Base-by-base conservation (phyloP, 2,329 filamentous ascomycete genomes). In the Calonectria multiphialidica region DNA sequence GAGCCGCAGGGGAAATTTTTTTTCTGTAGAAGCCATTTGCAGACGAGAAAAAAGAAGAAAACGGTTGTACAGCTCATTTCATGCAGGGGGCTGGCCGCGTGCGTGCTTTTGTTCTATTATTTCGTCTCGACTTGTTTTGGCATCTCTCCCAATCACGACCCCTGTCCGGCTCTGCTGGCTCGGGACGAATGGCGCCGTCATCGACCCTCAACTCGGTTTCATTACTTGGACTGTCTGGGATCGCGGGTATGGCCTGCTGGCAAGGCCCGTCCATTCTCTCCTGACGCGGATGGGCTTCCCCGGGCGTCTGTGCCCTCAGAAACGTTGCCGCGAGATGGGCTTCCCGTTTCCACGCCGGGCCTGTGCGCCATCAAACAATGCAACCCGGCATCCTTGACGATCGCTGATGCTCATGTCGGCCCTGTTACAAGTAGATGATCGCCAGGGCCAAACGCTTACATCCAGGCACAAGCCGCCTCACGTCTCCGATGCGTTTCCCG, bases 61-160 rank as follows among this genome's bases (percentile, higher is more conserved):
- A 49, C 33, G 47, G 70, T 71, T 59, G 57, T 44, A 63, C 69
- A 65, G 37, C 59, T 68, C 63, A 71, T 71, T 68, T 71, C 70
- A 71, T 71, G 70, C 70, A 71, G 70, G 70, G 70, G 65, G 70
- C 47, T 21, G 53, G 53, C 53, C 33, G 40, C 28, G 33, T 10
- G n/a, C 18, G 28, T 15, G 23, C 23, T 23, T 25, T 47, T 45
- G 50, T 47, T 71, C 25, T n/a, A n/a, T 62, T 62, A 23, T 62
- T 68, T 62, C 53, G 35, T 66, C 53, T 66, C 50, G 3, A 44
- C 33, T 30, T 59, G 33, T 59, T 40, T 57, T 13, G n/a, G 33
- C 33, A 35, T 5, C 6, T 35, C 35, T 30, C 8, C 28, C 30
- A 45, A 65, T 47, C 33, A 37, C 53, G 8, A 69, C 25, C 57